Conservation (phyloP, 768 basidiomycete genomes). For the Leccinum disarticulatum region DNA sequence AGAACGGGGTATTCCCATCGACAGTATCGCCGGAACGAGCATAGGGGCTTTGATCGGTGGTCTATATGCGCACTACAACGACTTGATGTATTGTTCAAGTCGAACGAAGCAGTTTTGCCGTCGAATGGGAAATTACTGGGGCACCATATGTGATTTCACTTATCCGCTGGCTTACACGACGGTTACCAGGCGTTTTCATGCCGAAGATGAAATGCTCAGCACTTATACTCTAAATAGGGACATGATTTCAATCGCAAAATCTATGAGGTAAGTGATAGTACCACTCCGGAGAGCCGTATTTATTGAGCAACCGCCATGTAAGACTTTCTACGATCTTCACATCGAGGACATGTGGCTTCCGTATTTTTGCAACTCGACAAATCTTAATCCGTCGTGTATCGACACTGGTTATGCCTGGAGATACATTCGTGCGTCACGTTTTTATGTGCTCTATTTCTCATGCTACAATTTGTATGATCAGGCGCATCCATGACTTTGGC, state of each 20-base stretch:
- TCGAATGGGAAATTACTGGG: conserved; percentile 93
- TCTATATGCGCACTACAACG: conserved; percentile 91
- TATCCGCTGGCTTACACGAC: conserved; percentile 79
- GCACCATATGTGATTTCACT: conserved; percentile 88
- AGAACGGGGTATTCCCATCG: conserved; percentile 90
- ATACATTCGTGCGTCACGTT: conserved; percentile 63
- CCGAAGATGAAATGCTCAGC: background rate
- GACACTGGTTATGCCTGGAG: conserved; percentile 99
- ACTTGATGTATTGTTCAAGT: conserved; percentile 81
- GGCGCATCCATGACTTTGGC: conserved; percentile 98
- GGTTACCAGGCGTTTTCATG: conserved; percentile 37
- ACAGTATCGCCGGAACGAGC: conserved; percentile 91
- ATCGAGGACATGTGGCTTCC: conserved; percentile 99
- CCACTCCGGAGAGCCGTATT: conserved; percentile 2
- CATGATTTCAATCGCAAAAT: conserved; percentile 94
- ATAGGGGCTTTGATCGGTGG: conserved; percentile 94
- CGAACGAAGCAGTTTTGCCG: conserved; percentile 90
- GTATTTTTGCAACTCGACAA: conserved; percentile 97
- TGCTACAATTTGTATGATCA: conserved; percentile 26
- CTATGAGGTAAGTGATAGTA: conserved; percentile 63
- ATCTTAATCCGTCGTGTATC: conserved; percentile 92
- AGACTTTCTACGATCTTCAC: conserved; percentile 92
- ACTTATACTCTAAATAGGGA: conserved; percentile 52
- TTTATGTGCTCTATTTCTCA: conserved; percentile 1
- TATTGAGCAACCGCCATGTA: conserved; percentile 9